Percentiles rank a stretch among this genome's conserved stretches.
Conservation (phyloP, 2,329 filamentous ascomycete species). For the Teratosphaeria zuluensis region DNA sequence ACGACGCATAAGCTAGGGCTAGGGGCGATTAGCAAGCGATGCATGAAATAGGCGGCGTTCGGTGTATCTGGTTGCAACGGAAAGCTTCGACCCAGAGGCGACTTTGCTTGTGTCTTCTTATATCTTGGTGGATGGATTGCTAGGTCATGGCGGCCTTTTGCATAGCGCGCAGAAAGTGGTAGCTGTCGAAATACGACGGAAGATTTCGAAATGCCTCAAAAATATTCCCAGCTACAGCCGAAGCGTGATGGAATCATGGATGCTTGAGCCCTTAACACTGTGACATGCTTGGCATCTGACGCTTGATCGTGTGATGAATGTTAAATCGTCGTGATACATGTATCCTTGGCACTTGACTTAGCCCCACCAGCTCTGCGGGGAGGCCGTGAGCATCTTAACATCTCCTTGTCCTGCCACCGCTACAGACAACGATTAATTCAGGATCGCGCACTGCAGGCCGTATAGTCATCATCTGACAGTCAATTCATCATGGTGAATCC, state of each 20-base stretch:
- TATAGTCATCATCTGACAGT: not conserved
- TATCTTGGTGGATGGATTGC: not conserved
- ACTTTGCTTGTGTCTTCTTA: not conserved
- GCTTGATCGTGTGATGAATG: no score
- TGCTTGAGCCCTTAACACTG: not conserved
- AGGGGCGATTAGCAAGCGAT: not conserved
- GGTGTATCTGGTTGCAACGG: not conserved
- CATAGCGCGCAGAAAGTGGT: not conserved
- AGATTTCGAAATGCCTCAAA: not conserved
- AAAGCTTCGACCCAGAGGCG: not conserved
- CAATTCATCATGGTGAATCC: constrained; percentile 63
- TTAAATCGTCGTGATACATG: no score
- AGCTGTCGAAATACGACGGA: not conserved
- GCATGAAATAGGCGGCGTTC: not conserved
- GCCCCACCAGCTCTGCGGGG: not conserved
- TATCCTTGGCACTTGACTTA: not conserved
- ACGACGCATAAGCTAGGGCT: not conserved
- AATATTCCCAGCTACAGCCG: no score
- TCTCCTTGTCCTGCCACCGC: no score
- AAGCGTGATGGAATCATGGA: no score
- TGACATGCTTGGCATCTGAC: not conserved
- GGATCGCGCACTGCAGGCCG: not conserved
- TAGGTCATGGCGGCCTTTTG: not conserved
- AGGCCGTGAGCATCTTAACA: no score
- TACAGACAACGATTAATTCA: not conserved